Evolutionary conservation across 441 rosid genomes (phyloP).

Genomic region (Populus hybrid): DNA sequence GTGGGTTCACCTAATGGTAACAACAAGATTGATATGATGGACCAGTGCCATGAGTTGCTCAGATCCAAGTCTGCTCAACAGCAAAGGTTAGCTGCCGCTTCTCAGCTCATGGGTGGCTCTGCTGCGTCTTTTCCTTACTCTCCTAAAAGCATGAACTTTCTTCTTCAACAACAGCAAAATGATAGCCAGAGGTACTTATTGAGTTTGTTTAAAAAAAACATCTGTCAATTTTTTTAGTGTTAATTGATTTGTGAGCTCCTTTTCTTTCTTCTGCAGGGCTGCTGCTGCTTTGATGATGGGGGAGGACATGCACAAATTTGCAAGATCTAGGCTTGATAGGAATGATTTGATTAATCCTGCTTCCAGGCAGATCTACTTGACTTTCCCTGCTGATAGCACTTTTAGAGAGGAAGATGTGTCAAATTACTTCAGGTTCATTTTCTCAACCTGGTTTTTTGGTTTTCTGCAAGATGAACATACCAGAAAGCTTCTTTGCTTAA

Average conservation of each 20-base stretch:
- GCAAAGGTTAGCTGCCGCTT: conserved; percentile 44
- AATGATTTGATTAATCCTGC: conserved; percentile 71
- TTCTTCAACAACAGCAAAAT: conserved; percentile 55
- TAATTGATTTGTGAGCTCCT: not conserved
- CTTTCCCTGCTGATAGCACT: conserved; percentile 91
- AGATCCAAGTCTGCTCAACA: conserved; percentile 73
- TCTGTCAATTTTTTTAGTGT: not conserved
- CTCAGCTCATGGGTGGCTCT: conserved; percentile 36
- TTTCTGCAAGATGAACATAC: not conserved
- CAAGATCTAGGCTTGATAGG: conserved; percentile 73
- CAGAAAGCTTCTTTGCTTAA: not conserved
- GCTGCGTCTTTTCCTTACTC: conserved; percentile 54
- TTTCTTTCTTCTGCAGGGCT: conserved; percentile 16
- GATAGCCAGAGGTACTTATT: conserved; percentile 62
- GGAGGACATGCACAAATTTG: conserved; percentile 58
- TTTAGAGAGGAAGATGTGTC: conserved; percentile 90
- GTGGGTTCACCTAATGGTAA: conserved; percentile 53
- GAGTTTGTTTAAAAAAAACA: not conserved
- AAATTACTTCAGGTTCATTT: conserved; percentile 64
- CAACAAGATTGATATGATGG: conserved; percentile 54
- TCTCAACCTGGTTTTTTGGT: not conserved
- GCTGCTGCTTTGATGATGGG: conserved; percentile 68
- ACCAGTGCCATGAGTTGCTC: conserved; percentile 56
- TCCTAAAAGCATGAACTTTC: conserved; percentile 50
- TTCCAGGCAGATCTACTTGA: conserved; percentile 86